Evolutionary conservation across 805 yeast species (phyloP).

Genomic region (Wickerhamomyces strasburgensis): DNA sequence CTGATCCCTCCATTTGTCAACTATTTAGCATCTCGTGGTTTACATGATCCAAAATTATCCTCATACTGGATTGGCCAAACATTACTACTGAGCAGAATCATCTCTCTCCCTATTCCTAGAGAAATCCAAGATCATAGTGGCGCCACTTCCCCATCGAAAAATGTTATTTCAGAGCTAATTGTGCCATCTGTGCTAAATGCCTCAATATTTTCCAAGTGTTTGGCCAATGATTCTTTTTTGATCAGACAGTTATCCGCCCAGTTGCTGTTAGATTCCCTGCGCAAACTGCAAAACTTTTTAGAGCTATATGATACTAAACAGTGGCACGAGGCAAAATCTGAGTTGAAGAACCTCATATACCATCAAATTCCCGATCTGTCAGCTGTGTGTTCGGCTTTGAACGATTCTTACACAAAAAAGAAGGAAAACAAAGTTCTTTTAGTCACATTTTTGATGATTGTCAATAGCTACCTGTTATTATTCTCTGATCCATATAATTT

Average conservation of each 20-base stretch:
- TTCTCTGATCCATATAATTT: slow-evolving; percentile 32
- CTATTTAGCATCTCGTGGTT: slow-evolving; percentile 56
- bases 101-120: slow-evolving; percentile 52
- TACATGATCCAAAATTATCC: slow-evolving; percentile 73
- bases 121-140: slow-evolving; percentile 26
- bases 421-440: slow-evolving; percentile 41
- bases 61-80: slow-evolving; percentile 82
- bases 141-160: slow-evolving; percentile 28
- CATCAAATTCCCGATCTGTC: slow-evolving; percentile 46
- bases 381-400: slow-evolving; percentile 37
- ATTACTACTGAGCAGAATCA: slow-evolving; percentile 51
- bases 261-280: slow-evolving; percentile 46
- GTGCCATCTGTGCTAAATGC: slow-evolving; percentile 63
- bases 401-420: slow-evolving; percentile 33
- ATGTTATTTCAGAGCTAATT: slow-evolving; percentile 47
- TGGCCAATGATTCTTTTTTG: slow-evolving; percentile 45
- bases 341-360: slow-evolving; percentile 31
- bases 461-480: slow-evolving; percentile 34
- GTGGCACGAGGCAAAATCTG: slow-evolving; percentile 35
- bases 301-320: slow-evolving; percentile 32
- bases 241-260: slow-evolving; percentile 63
- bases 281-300: slow-evolving; percentile 44
- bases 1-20: slow-evolving; percentile 66
- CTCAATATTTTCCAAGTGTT: slow-evolving; percentile 50
- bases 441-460: slow-evolving; percentile 41